Evolutionary conservation across 2,329 filamentous ascomycete species (phyloP).

Genomic region (Peltaster fructicola): DNA sequence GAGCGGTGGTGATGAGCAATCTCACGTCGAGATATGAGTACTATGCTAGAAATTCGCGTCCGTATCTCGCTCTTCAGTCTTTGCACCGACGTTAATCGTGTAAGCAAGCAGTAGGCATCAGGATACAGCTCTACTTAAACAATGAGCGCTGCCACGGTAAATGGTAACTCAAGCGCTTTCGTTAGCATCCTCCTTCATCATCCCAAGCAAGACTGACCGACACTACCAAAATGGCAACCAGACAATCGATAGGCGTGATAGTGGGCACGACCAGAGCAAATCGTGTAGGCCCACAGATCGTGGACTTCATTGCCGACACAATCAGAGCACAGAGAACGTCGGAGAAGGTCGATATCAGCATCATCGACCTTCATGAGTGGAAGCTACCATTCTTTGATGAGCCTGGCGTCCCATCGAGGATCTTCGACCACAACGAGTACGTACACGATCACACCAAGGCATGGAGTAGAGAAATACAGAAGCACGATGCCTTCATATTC

Average conservation of each 20-base stretch:
- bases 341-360: slow-evolving; percentile 1
- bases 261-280: slow-evolving; percentile 1
- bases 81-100: too few species aligned
- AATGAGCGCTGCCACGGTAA: too few species aligned
- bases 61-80: too few species aligned
- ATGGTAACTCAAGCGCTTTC: too few species aligned
- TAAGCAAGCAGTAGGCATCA: too few species aligned
- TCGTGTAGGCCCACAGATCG: slow-evolving; percentile 2
- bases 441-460: slow-evolving; percentile 24
- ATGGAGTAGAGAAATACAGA: slow-evolving; percentile 29
- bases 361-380: slow-evolving; percentile 22
- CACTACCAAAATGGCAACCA: too few species aligned
- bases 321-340: slow-evolving; percentile 1
- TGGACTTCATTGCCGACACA: slow-evolving; percentile 1
- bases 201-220: too few species aligned
- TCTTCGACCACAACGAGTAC: slow-evolving; percentile 22
- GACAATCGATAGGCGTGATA: slow-evolving; percentile 3
- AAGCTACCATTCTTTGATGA: slow-evolving; percentile 32
- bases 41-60: too few species aligned
- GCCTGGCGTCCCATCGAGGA: slow-evolving; percentile 20
- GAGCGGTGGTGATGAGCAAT: too few species aligned
- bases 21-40: too few species aligned
- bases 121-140: too few species aligned
- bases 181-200: too few species aligned
- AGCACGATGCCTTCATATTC: slow-evolving; percentile 31